Evolutionary conservation across 768 basidiomycete species (phyloP), one percentile per base, ranked within the genome.

Genomic region (Leccinum sublutescens): DNA sequence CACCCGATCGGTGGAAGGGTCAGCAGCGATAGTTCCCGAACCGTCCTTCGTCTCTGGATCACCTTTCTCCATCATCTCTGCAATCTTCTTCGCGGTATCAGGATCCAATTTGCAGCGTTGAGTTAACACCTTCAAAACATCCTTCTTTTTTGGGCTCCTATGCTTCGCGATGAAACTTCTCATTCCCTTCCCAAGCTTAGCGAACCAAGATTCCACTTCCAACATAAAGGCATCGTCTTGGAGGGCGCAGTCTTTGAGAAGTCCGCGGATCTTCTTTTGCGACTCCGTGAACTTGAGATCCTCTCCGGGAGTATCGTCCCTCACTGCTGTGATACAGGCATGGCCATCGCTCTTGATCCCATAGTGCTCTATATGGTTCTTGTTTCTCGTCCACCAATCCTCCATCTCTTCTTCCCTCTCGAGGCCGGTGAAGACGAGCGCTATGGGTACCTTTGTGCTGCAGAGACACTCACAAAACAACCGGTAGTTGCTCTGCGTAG

Each of bases 381-480:
- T 36, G 56, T 76, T 75, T 48, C 67, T 62, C 27, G 0, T n/a
- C 75, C 74, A 75, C 74, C 75, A 75, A n/a, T 62, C 51, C 40
- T 75, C 74, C 74, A 76, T 70, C 4, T 57, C 49, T 17, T 5
- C 40, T 52, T 75, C 74, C 17, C 65, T 51, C 62, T 78, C 79
- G n/a, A 80, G 71, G 15, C 77, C 75, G 2, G 77, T 80, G 43
- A 80, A 66, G n/a, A 76, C 71, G 12, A 80, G 62, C 0, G 75
- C 69, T 15, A 75, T 71, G 10, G 78, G 79, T 9, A 80, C 79
- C 27, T 63, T 56, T 31, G 64, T 59, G 23, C 55, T 59, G 57
- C 80, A 80, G 31, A 80, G 75, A 25, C 75, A 70, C 19, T 80
- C 73, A 34, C 66, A 63, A 63, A 79, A 78, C 19, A 80, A 59